Evolutionary conservation across 2,329 filamentous ascomycete genomes (phyloP).

Genomic region (Periconia sp.): DNA sequence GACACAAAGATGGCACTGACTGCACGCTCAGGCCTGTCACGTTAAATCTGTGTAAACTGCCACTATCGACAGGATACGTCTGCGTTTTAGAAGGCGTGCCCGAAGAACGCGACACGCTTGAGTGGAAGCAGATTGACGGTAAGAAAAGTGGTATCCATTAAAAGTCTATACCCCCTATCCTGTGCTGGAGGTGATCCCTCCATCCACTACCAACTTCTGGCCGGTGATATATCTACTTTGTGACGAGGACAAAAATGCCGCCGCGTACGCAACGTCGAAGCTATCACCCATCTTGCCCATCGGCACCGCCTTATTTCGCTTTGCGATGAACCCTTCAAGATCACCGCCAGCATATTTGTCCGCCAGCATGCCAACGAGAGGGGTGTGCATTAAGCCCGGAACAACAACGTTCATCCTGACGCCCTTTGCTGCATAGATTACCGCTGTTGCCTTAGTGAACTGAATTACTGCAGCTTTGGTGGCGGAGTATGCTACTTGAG

Average conservation of each 20-base stretch:
- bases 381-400: constrained; percentile 63
- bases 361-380: too few relatives aligned
- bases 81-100: too few relatives aligned
- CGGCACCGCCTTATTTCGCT: constrained; percentile 23
- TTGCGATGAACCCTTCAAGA: constrained; percentile 3
- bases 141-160: too few relatives aligned
- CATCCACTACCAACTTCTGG: constrained; percentile 45
- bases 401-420: constrained; percentile 62
- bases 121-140: too few relatives aligned
- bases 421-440: constrained; percentile 57
- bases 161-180: too few relatives aligned
- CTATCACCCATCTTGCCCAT: constrained; percentile 42
- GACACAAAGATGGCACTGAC: too few relatives aligned
- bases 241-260: constrained; percentile 37
- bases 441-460: constrained; percentile 57
- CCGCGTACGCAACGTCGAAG: constrained; percentile 43
- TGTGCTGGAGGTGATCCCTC: constrained; percentile 13
- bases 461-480: constrained; percentile 60
- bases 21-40: too few relatives aligned
- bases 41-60: too few relatives aligned
- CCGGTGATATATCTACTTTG: constrained; percentile 44
- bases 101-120: too few relatives aligned
- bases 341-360: constrained; percentile 12
- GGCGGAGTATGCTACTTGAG: constrained; percentile 61
- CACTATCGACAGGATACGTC: too few relatives aligned